These are phyloP conservation scores for Haematococcus sp. DNA, from an alignment of 139 green algal species.

Conservation along the genomic window DNA sequence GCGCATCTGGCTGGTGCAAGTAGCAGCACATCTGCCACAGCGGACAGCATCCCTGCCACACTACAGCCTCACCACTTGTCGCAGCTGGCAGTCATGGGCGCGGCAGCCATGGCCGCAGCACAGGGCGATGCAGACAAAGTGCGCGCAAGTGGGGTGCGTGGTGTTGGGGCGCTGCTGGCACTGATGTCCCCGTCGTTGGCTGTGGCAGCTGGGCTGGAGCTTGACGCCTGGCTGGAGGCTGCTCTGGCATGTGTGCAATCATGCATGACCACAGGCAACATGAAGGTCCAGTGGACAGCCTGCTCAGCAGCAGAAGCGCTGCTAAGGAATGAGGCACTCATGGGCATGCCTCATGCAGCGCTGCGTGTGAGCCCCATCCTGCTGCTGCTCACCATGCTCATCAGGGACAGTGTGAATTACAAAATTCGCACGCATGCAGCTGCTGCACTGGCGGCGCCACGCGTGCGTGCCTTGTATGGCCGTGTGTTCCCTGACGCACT, in stretches of 20 bases:
- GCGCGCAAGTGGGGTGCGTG: conserved; percentile 51
- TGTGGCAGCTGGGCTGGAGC: neutral
- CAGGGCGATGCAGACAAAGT: conserved; percentile 63
- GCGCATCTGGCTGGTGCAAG: neutral
- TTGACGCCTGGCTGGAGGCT: conserved; percentile 32
- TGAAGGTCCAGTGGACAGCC: conserved; percentile 70
- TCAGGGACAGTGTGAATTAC: conserved; percentile 64
- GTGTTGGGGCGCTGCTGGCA: conserved; percentile 49
- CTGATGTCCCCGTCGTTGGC: neutral
- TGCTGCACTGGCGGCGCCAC: conserved; percentile 45
- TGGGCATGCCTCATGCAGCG: conserved; percentile 3
- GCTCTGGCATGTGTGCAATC: conserved; percentile 41
- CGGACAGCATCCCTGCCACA: neutral
- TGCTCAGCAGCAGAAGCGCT: conserved; percentile 41
- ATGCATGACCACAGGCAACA: conserved; percentile 49
- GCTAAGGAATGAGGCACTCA: conserved; percentile 29
- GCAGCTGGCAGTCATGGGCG: conserved; percentile 30
- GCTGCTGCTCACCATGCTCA: conserved; percentile 54
- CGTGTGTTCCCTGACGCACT: conserved; percentile 41
- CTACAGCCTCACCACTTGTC: conserved; percentile 1
- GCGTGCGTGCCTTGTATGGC: conserved; percentile 24
- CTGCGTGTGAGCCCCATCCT: conserved; percentile 26
- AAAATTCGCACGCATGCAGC: conserved; percentile 69
- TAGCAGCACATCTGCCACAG: neutral
- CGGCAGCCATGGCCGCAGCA: conserved; percentile 29